Percentiles rank a stretch among this genome's conserved stretches.
Evolutionary conservation across 345 rosid genomes (phyloP).

Genomic region (Nephelium lappaceum): DNA sequence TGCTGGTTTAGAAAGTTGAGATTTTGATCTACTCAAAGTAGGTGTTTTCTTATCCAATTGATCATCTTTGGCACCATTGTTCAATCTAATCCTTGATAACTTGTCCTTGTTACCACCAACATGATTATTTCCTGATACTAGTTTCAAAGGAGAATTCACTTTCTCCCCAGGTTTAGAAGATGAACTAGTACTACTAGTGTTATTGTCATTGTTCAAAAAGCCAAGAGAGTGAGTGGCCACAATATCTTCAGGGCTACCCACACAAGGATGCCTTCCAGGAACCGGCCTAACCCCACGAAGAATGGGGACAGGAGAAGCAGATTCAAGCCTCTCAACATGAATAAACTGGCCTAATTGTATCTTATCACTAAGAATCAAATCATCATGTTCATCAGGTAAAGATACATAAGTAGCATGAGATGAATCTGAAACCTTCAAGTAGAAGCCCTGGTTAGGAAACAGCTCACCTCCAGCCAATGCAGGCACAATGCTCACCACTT

Average conservation of each 20-base stretch:
- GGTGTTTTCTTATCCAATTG: constrained; percentile 40
- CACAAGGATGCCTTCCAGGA: constrained; percentile 95
- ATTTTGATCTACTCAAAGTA: constrained; percentile 51
- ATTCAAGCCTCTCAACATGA: constrained; percentile 88
- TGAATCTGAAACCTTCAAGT: constrained; percentile 96
- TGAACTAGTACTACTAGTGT: constrained; percentile 28
- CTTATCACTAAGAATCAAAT: constrained; percentile 91
- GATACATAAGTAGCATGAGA: constrained; percentile 96
- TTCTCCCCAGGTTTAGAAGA: constrained; percentile 51
- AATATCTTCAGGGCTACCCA: constrained; percentile 96
- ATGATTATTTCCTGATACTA: constrained; percentile 25
- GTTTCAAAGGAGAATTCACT: constrained; percentile 44
- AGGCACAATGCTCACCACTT: constrained; percentile 93
- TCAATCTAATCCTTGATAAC: constrained; percentile 42
- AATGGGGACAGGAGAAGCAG: constrained; percentile 93
- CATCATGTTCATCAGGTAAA: constrained; percentile 93
- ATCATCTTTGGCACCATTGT: constrained; percentile 57
- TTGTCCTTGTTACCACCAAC: constrained; percentile 61
- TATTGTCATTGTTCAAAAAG: constrained; percentile 52
- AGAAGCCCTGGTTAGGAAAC: constrained; percentile 87
- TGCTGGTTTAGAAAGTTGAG: constrained; percentile 49
- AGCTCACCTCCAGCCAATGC: constrained; percentile 98
- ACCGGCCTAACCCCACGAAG: constrained; percentile 91
- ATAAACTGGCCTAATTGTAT: constrained; percentile 95
- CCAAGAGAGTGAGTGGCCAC: constrained; percentile 80